Evolutionary conservation across 2,329 filamentous ascomycete species (phyloP).

Genomic region (Xylaria hypoxylon): DNA sequence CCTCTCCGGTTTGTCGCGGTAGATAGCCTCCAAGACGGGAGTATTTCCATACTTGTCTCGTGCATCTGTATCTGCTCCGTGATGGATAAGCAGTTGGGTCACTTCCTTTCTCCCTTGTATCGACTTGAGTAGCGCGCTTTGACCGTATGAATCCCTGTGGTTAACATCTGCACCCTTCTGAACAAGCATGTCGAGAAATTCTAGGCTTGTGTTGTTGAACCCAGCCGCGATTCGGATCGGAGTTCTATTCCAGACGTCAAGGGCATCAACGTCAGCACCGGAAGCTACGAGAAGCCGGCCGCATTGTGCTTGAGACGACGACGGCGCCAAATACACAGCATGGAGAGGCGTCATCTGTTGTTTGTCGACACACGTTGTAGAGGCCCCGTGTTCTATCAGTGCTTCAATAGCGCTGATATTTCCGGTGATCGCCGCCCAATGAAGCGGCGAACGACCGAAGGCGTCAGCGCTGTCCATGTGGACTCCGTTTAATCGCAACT

Average conservation of each 20-base stretch:
- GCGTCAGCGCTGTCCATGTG: neutral
- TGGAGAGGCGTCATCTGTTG: slow-evolving; percentile 5
- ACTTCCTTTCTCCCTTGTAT: neutral
- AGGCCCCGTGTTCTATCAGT: slow-evolving; percentile 3
- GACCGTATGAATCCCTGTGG: neutral
- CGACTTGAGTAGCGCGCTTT: slow-evolving; percentile 5
- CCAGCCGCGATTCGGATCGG: no score
- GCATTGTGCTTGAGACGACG: no score
- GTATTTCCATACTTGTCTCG: slow-evolving; percentile 5
- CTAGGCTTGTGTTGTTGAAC: no score
- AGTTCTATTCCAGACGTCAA: no score
- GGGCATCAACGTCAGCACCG: no score
- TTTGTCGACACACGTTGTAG: neutral
- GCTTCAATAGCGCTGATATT: neutral
- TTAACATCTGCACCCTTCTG: slow-evolving; percentile 2
- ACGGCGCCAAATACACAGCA: no score
- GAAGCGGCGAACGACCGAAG: slow-evolving; percentile 3
- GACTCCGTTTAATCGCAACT: neutral
- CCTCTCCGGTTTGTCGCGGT: neutral
- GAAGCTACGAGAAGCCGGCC: no score
- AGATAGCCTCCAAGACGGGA: slow-evolving; percentile 6
- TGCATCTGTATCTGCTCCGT: slow-evolving; percentile 4
- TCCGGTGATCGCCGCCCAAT: slow-evolving; percentile 2
- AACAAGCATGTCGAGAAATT: neutral
- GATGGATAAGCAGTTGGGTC: neutral